Percentiles rank a stretch among this genome's conserved stretches.
phyloP scores from a whole-genome alignment of 352 stramenopile species.

The Globisporangium nodosum region DNA sequence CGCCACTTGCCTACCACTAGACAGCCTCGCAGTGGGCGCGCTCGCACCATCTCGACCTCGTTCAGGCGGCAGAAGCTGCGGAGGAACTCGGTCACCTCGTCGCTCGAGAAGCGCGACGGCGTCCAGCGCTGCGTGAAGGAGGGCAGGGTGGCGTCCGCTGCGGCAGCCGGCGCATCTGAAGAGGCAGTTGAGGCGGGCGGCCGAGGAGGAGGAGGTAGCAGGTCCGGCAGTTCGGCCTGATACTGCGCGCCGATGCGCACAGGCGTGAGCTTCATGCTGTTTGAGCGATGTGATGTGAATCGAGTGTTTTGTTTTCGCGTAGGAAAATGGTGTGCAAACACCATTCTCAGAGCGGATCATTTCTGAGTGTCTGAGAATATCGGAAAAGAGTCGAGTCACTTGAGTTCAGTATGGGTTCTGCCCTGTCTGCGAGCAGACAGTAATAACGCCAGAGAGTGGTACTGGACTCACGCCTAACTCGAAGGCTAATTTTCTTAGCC shows the following conservation, averaged over 20 bases:
- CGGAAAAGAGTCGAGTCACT: too few relatives aligned
- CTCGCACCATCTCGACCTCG: slow-evolving; percentile 45
- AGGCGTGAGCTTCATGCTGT: slow-evolving; percentile 13
- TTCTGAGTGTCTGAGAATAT: too few relatives aligned
- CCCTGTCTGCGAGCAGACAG: too few relatives aligned
- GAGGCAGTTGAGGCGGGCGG: not conserved
- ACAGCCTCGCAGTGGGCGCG: not conserved
- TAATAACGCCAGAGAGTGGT: too few relatives aligned
- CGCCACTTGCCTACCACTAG: not conserved
- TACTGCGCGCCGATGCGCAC: slow-evolving; percentile 28
- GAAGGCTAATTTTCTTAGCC: too few relatives aligned
- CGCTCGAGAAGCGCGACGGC: slow-evolving; percentile 17
- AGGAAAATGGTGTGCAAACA: too few relatives aligned
- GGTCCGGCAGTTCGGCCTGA: slow-evolving; percentile 48
- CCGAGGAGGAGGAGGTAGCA: slow-evolving; percentile 24
- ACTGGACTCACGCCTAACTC: too few relatives aligned
- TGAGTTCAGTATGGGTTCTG: too few relatives aligned
- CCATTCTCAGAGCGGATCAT: too few relatives aligned
- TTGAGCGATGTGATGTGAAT: not conserved
- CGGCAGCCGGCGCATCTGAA: not conserved
- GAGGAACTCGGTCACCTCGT: slow-evolving; percentile 50
- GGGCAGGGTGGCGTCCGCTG: too few relatives aligned
- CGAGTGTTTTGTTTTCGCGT: not conserved
- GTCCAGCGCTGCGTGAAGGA: slow-evolving; percentile 34
- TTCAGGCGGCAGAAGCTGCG: slow-evolving; percentile 36